These are phyloP conservation scores for Violaceomyces palustris DNA, from an alignment of 1,284 basidiomycete species.

Conservation along the genomic window DNA sequence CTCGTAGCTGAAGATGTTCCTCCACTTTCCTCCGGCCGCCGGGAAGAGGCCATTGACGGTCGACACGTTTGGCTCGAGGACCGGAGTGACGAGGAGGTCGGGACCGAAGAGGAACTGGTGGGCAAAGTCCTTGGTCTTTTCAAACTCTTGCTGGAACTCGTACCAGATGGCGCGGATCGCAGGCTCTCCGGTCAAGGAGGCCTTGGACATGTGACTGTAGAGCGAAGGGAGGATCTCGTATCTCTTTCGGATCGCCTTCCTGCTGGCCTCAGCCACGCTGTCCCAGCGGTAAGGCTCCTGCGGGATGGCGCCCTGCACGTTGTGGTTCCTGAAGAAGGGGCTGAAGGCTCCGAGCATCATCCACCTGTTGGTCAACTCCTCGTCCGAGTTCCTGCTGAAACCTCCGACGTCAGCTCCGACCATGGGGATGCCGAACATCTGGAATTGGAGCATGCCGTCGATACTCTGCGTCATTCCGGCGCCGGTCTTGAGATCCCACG, in stretches of 20 bases:
- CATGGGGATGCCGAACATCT: slow-evolving; percentile 55
- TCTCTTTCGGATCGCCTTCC: slow-evolving; percentile 29
- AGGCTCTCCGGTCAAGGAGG: slow-evolving; percentile 15
- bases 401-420: slow-evolving; percentile 34
- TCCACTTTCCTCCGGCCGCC: slow-evolving; percentile 56
- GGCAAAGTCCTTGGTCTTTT: slow-evolving; percentile 17
- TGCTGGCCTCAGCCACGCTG: slow-evolving; percentile 22
- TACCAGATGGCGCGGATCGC: slow-evolving; percentile 29
- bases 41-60: slow-evolving; percentile 48
- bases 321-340: slow-evolving; percentile 36
- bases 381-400: slow-evolving; percentile 63
- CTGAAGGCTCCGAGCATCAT: slow-evolving; percentile 28
- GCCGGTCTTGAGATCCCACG: slow-evolving; percentile 24
- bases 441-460: slow-evolving; percentile 69
- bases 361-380: slow-evolving; percentile 61
- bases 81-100: slow-evolving; percentile 23
- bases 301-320: slow-evolving; percentile 25
- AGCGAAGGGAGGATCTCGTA: slow-evolving; percentile 25
- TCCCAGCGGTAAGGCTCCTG: slow-evolving; percentile 39
- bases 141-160: slow-evolving; percentile 30
- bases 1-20: slow-evolving; percentile 70
- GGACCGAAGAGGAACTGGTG: slow-evolving; percentile 36
- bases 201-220: slow-evolving; percentile 22
- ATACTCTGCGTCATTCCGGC: slow-evolving; percentile 58
- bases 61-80: slow-evolving; percentile 31